phyloP scores from a whole-genome alignment of 179 eudicot genomes.

The Nepenthes alata region DNA sequence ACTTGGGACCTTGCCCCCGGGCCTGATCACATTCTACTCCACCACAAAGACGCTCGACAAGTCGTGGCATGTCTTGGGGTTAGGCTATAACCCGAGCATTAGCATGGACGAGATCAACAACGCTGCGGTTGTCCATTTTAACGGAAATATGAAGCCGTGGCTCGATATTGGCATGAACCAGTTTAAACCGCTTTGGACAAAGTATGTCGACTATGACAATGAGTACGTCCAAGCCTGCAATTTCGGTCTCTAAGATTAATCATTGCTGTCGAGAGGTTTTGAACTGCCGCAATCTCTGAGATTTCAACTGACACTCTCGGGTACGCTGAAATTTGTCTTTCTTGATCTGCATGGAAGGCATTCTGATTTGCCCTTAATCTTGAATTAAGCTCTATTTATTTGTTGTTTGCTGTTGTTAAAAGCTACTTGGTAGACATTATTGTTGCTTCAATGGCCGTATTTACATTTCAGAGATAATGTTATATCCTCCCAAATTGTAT shows the following conservation, averaged over 20 bases:
- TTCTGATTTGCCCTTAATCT: conserved; percentile 8
- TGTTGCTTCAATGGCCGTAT: not conserved
- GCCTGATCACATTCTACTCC: conserved; percentile 65
- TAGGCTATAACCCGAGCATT: conserved; percentile 72
- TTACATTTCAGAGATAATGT: not conserved
- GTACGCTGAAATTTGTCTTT: not conserved
- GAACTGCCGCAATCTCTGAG: not conserved
- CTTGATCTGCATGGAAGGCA: conserved; percentile 1
- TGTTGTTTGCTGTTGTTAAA: conserved; percentile 6
- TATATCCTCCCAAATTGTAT: conserved; percentile 15
- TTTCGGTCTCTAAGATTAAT: conserved; percentile 28
- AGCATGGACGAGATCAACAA: conserved; percentile 65
- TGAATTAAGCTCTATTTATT: conserved; percentile 3
- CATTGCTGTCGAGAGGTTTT: not conserved
- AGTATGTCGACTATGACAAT: conserved; percentile 54
- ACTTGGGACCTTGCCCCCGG: conserved; percentile 73
- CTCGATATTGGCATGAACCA: conserved; percentile 77
- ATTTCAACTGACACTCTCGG: not conserved
- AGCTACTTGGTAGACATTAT: conserved; percentile 1
- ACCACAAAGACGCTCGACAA: conserved; percentile 81
- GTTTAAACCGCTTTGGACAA: conserved; percentile 67
- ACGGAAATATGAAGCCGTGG: conserved; percentile 90
- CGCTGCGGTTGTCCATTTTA: conserved; percentile 80
- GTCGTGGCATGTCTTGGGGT: conserved; percentile 84
- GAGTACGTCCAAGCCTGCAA: conserved; percentile 69